Base-by-base conservation (phyloP, 371 early-diverging fungal genomes). In the Dichotomocladium elegans region DNA sequence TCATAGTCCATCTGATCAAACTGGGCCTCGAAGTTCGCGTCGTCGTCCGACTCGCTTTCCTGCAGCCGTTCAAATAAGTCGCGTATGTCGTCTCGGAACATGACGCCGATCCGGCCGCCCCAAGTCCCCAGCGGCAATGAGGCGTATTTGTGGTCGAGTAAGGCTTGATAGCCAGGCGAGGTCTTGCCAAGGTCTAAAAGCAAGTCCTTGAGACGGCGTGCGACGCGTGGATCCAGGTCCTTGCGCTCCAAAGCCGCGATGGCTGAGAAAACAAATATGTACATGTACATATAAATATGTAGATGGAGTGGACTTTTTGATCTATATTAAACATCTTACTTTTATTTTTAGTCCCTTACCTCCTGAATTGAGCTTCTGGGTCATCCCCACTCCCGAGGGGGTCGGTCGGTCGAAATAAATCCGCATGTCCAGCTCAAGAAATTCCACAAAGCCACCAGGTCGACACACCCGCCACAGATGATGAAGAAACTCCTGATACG, bases 61-160 rank as follows among this genome's bases (percentile, higher is more conserved):
- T 40, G 21, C 31, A 31, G 35, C 30, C 17, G 25, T 29, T 63
- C 68, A 8, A 63, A 57, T 8, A 74, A 37, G 15, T 50, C 40
- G 41, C 63, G 61, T 2, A 71, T 31, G 52, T 74, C 72, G 25
- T 74, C 75, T 14, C 63, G 54, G 44, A 70, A 74, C 52, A 68
- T 54, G 22, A 74, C 69, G 8, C 75, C 75, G 24, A 74, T 27
- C 21, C 64, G 59, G 17, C 75, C 75, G 19, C 72, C 75, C 75
- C 75, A 74, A 19, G 67, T 55, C 12, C 75, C 75, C 22, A 74
- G 37, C 9, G 75, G 75, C 17, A 74, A 49, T 8, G 75, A 74
- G 8, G 50, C 58, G 37, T 74, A 74, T 10, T 48, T 58, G 11
- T 40, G 44, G 34, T 66, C 51, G 29, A 47, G 47, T 2, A 46